These are phyloP conservation scores for Trametes sanguinea DNA, from an alignment of 768 basidiomycete genomes.

Conservation along the genomic window DNA sequence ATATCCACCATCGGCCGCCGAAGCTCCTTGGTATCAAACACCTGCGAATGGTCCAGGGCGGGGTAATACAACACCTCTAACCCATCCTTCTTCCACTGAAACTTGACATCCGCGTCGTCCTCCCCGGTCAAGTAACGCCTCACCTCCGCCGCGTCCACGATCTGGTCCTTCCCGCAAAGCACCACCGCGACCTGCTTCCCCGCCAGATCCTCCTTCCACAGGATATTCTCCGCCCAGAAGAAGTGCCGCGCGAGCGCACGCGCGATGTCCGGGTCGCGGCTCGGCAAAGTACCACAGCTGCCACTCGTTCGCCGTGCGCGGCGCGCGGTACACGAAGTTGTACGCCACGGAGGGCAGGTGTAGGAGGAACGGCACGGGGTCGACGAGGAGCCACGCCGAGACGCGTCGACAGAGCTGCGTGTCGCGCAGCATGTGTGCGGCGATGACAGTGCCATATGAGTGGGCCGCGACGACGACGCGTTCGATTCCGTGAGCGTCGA, in stretches of 20 bases:
- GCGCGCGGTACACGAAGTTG: slow-evolving; percentile 64
- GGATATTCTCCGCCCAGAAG: slow-evolving; percentile 63
- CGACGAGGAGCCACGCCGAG: slow-evolving; percentile 51
- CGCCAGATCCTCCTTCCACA: slow-evolving; percentile 60
- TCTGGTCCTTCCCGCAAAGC: slow-evolving; percentile 44
- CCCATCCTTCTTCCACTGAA: slow-evolving; percentile 32
- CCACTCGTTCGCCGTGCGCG: slow-evolving; percentile 59
- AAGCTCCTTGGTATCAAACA: slow-evolving; percentile 37
- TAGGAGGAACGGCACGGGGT: slow-evolving; percentile 66
- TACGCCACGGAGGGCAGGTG: slow-evolving; percentile 63
- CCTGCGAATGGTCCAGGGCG: slow-evolving; percentile 43
- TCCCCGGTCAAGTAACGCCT: slow-evolving; percentile 43
- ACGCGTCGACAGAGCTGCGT: slow-evolving; percentile 37
- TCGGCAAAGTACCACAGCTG: slow-evolving; percentile 70
- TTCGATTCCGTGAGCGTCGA: slow-evolving; percentile 43
- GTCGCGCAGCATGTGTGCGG: slow-evolving; percentile 54
- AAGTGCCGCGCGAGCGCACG: slow-evolving; percentile 60
- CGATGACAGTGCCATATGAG: slow-evolving; percentile 63
- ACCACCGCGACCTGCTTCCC: slow-evolving; percentile 37
- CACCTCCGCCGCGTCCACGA: slow-evolving; percentile 43
- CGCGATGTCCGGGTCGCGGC: slow-evolving; percentile 62
- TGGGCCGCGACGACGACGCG: slow-evolving; percentile 53
- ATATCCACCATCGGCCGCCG: slow-evolving; percentile 36
- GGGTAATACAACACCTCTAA: slow-evolving; percentile 44
- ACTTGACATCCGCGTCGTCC: slow-evolving; percentile 3